A percentile compares a stretch with the other conserved stretches of the same genome.
phyloP scores from a whole-genome alignment of 2,329 filamentous ascomycete species.

The Fonsecaea pedrosoi region DNA sequence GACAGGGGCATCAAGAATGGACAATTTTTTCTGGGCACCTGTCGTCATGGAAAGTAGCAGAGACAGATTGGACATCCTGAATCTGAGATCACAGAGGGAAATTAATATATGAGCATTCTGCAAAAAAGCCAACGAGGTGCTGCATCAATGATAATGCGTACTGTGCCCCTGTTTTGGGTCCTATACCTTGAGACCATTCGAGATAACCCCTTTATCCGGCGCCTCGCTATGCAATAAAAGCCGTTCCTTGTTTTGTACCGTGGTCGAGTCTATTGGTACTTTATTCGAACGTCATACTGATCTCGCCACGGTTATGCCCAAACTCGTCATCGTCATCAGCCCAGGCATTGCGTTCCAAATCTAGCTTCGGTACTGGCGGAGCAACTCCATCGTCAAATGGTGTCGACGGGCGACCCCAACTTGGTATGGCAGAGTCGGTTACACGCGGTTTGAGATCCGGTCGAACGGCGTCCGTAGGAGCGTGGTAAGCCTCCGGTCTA shows the following conservation, averaged over 20 bases:
- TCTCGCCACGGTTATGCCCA: slow-evolving; percentile 75
- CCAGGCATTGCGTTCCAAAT: slow-evolving; percentile 69
- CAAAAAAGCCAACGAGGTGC: not conserved
- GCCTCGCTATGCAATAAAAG: slow-evolving; percentile 33
- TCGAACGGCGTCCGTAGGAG: slow-evolving; percentile 33
- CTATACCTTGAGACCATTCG: not conserved
- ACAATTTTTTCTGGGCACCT: not conserved
- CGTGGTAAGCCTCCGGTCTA: slow-evolving; percentile 25
- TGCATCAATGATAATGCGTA: slow-evolving; percentile 1
- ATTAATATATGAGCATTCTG: not conserved
- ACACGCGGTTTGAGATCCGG: slow-evolving; percentile 36
- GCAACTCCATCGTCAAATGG: slow-evolving; percentile 8
- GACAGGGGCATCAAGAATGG: not conserved
- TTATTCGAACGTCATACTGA: slow-evolving; percentile 82
- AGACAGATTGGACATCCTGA: not conserved
- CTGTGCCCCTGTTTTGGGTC: not conserved
- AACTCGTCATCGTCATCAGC: slow-evolving; percentile 70
- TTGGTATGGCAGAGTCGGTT: slow-evolving; percentile 23
- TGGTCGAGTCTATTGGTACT: slow-evolving; percentile 8
- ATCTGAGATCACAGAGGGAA: not conserved
- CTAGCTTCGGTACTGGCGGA: slow-evolving; percentile 41
- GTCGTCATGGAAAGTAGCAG: not conserved
- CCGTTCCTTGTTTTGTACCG: slow-evolving; percentile 3
- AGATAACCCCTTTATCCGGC: not conserved
- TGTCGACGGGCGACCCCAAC: slow-evolving; percentile 20